phyloP scores from a whole-genome alignment of 495 filamentous ascomycete species.

The Bacidia gigantensis region DNA sequence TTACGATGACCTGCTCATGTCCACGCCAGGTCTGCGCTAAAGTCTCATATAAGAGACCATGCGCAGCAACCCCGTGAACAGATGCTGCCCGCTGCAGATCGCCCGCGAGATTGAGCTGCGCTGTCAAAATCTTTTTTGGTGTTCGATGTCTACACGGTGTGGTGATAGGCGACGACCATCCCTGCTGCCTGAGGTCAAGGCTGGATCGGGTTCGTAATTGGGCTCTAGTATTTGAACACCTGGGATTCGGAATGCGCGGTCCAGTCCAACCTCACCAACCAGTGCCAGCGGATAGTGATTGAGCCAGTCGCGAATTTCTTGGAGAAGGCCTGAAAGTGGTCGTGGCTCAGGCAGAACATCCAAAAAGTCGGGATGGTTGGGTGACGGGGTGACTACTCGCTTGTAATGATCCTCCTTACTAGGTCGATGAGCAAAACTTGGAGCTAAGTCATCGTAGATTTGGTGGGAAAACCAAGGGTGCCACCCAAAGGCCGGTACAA shows the following conservation, averaged over 20 bases:
- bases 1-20: conserved; percentile 54
- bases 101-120: conserved; percentile 77
- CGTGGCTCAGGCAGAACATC: conserved; percentile 54
- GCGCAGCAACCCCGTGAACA: conserved; percentile 82
- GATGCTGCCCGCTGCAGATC: conserved; percentile 69
- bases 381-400: conserved; percentile 46
- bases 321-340: conserved; percentile 51
- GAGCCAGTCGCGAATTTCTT: conserved; percentile 50
- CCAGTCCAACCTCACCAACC: conserved; percentile 80
- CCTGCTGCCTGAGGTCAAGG: conserved; percentile 65
- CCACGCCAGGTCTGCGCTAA: conserved; percentile 70
- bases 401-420: conserved; percentile 60
- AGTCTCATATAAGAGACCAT: conserved; percentile 67
- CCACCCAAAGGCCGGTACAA: conserved; percentile 91
- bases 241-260: conserved; percentile 75
- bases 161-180: conserved; percentile 64
- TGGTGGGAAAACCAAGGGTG: conserved; percentile 98
- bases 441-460: conserved; percentile 48
- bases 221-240: conserved; percentile 42
- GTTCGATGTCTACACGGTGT: conserved; percentile 59
- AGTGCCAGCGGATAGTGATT: conserved; percentile 51
- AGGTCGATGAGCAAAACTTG: conserved; percentile 5
- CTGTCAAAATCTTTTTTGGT: conserved; percentile 65
- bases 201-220: conserved; percentile 34
- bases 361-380: conserved; percentile 49